Percentiles rank a stretch among this genome's conserved stretches.
These are phyloP conservation scores for Lachnellula hyalina DNA, from an alignment of 2,329 filamentous ascomycete genomes.

Conservation along the genomic window DNA sequence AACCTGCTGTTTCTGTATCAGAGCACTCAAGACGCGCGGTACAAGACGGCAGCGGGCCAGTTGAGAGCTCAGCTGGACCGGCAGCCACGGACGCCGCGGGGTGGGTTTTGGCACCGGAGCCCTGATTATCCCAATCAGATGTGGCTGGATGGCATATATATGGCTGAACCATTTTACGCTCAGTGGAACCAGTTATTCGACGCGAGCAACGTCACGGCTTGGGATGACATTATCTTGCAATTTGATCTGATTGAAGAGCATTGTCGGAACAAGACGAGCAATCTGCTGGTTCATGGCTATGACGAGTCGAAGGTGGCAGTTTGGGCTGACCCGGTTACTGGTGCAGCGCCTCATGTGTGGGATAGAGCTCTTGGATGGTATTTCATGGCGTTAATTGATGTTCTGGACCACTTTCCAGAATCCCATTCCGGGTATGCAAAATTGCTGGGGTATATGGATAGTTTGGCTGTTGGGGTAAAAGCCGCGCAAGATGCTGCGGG, in stretches of 20 bases:
- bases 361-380: slow-evolving; percentile 36
- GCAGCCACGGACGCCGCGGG: slow-evolving; percentile 43
- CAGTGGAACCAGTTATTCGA: slow-evolving; percentile 24
- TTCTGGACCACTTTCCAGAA: slow-evolving; percentile 28
- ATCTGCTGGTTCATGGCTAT: slow-evolving; percentile 34
- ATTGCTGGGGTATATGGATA: background rate
- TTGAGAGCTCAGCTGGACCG: slow-evolving; percentile 41
- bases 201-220: slow-evolving; percentile 25
- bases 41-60: slow-evolving; percentile 41
- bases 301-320: slow-evolving; percentile 31
- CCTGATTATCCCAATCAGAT: slow-evolving; percentile 45
- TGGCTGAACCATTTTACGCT: slow-evolving; percentile 35
- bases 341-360: slow-evolving; percentile 36
- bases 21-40: slow-evolving; percentile 42
- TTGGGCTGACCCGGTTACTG: slow-evolving; percentile 34
- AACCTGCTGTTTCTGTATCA: slow-evolving; percentile 47
- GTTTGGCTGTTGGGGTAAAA: slow-evolving; percentile 12
- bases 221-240: slow-evolving; percentile 27
- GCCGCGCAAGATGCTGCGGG: slow-evolving; percentile 23
- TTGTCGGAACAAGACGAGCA: slow-evolving; percentile 20
- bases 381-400: slow-evolving; percentile 34
- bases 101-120: slow-evolving; percentile 50
- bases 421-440: slow-evolving; percentile 13
- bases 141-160: slow-evolving; percentile 47
- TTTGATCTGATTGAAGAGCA: slow-evolving; percentile 24